Base-by-base conservation (phyloP, 768 basidiomycete species). In the Tremella mesenterica region DNA sequence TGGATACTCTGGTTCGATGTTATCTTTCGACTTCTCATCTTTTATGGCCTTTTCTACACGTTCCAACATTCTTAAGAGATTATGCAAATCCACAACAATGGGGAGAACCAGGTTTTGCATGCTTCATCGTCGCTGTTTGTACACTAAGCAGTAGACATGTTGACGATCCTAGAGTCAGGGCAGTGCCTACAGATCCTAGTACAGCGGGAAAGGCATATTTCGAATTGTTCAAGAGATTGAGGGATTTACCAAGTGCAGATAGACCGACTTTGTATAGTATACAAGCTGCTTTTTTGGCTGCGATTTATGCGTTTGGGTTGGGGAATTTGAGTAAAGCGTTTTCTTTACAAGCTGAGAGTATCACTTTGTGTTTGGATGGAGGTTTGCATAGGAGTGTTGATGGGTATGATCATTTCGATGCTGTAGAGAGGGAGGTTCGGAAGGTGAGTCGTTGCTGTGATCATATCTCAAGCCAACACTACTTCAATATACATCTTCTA, bases 61-160 rank as follows among this genome's bases (percentile, higher is more conserved):
- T 93, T 57, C 90, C 90, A 18, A 83, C 85, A 4, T 93, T 92
- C 73, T 77, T 91, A 39, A 79, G 83, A 31, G 90, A 95, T 73
- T 95, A 95, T 69, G 88, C 87, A 36, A 87, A 90, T 60, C 91
- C 91, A 47, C 81, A 82, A 73, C 91, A 91, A 77, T 93, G 91
- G 90, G 87, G 85, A 46, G 89, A 92, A 73, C 88, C 91, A 7
- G 91, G 91, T 8, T 95, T 95, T 65, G 88, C 86, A 34, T 84
- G 89, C 9, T 91, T 92, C 69, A 87, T 93, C 56, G 88, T 93
- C n/a, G 81, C 89, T 1, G 79, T 92, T 29, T 93, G 90, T 68
- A 92, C 89, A 59, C 79, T 95, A 4, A 85, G 89, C 0, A 92
- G 89, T 2, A 80, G 91, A 36, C 91, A 95, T 71, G 85, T 91